These are phyloP conservation scores for Boletellus deceptivus DNA, from an alignment of 1,284 basidiomycete genomes.

Conservation along the genomic window DNA sequence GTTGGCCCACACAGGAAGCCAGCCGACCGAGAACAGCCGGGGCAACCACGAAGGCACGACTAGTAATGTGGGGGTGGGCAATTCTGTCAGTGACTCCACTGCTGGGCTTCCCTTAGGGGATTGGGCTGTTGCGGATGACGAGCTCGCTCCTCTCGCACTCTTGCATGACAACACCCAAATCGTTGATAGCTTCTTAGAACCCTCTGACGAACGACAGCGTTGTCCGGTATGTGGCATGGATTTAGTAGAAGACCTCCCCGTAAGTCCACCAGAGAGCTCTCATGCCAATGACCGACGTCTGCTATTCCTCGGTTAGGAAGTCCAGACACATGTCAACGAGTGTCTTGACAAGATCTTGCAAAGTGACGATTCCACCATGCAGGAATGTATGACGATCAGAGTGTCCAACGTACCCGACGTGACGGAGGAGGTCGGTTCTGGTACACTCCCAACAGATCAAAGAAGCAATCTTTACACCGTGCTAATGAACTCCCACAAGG, in stretches of 20 bases:
- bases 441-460: slow-evolving; percentile 35
- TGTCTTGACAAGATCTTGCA: slow-evolving; percentile 42
- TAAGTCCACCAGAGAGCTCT: slow-evolving; percentile 23
- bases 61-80: not conserved
- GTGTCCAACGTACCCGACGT: not conserved
- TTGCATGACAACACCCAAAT: not conserved
- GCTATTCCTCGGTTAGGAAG: slow-evolving; percentile 35
- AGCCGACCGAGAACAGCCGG: not conserved
- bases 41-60: not conserved
- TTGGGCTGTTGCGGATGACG: slow-evolving; percentile 67
- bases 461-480: slow-evolving; percentile 56
- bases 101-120: slow-evolving; percentile 35
- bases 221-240: slow-evolving; percentile 43
- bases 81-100: not conserved
- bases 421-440: slow-evolving; percentile 4
- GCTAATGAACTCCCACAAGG: slow-evolving; percentile 80
- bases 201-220: slow-evolving; percentile 1
- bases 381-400: not conserved
- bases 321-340: slow-evolving; percentile 47
- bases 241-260: slow-evolving; percentile 30
- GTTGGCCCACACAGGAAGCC: slow-evolving; percentile 8
- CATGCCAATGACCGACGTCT: not conserved
- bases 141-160: slow-evolving; percentile 24
- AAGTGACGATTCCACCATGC: not conserved
- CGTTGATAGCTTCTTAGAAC: not conserved